Evolutionary conservation across 106 monocot species (phyloP), one percentile per base, ranked within the genome.

Genomic region (Platanthera zijinensis): DNA sequence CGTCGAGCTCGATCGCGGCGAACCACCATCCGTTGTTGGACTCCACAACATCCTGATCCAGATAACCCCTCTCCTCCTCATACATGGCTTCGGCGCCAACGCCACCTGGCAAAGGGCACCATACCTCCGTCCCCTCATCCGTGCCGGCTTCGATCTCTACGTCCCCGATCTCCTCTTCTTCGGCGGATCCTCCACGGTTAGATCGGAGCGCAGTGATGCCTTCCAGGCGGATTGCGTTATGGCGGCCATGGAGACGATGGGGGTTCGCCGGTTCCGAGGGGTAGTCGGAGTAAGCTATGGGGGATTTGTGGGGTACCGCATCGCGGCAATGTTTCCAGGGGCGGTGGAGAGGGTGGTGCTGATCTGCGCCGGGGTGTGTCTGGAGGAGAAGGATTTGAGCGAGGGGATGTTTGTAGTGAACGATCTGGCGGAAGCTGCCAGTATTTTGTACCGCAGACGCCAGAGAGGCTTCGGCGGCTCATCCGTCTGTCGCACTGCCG

Each of bases 231-330:
- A 70, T 50, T 88, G 79, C 85, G 32, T 91, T 19, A 81, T 84
- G 73, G 83, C 68, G 12, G 84, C 87, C 11, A 69, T 94, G 79
- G 75, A 82, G 64, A 64, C 79, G 74, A 78, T 83, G 10, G 89
- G 87, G 50, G 78, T 81, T 39, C 59, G n/a, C 22, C 82, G 75
- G 52, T 79, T 89, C 51, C 72, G 78, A 39, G 53, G 84, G 12
- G 82, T 87, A 4, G 89, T 87, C 7, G 95, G 95, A 66, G 84
- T 86, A 45, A 89, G 92, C 74, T 95, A 92, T 62, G 95, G 95
- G 4, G 95, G 92, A 15, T 92, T 95, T 78, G 95, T 95, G 22
- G 95, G 73, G 5, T 92, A 92, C 83, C 78, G 75, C 70, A 74
- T 92, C n/a, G 92, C 95, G 72, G 86, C 72, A 52, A 79, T 86